phyloP scores from a whole-genome alignment of 306 rosid genomes.

The Vicia sativa region DNA sequence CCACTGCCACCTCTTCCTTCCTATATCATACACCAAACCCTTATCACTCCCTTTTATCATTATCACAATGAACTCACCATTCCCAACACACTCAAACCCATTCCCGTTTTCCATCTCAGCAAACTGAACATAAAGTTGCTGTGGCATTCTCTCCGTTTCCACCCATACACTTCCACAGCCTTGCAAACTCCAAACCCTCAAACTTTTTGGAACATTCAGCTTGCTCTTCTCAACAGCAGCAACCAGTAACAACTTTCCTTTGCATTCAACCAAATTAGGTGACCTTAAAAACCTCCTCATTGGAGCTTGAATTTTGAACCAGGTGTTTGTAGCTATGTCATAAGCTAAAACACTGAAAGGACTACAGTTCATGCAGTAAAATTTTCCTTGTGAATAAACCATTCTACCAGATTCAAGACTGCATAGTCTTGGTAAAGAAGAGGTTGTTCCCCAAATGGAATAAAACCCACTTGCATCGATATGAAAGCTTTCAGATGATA shows the following conservation, averaged over 20 bases:
- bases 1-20: constrained; percentile 86
- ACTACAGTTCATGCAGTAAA: constrained; percentile 87
- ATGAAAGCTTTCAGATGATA: constrained; percentile 84
- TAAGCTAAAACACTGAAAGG: constrained; percentile 78
- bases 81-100: constrained; percentile 78
- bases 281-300: constrained; percentile 82
- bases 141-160: constrained; percentile 96
- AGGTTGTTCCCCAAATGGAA: constrained; percentile 79
- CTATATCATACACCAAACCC: constrained; percentile 66
- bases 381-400: constrained; percentile 67
- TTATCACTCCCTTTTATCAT: constrained; percentile 59
- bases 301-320: constrained; percentile 94
- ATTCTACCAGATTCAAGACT: constrained; percentile 81
- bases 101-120: constrained; percentile 62
- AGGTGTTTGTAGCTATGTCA: constrained; percentile 55
- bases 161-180: constrained; percentile 82
- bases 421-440: constrained; percentile 76
- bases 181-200: constrained; percentile 83
- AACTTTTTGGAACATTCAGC: constrained; percentile 81
- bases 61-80: constrained; percentile 75
- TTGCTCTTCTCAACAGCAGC: constrained; percentile 94
- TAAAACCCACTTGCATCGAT: constrained; percentile 81
- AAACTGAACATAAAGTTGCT: constrained; percentile 71
- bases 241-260: constrained; percentile 63
- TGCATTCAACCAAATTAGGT: constrained; percentile 70